Base-by-base conservation (phyloP, 225 moss, liverwort and hornwort species). In the Polytrichum formosum region DNA sequence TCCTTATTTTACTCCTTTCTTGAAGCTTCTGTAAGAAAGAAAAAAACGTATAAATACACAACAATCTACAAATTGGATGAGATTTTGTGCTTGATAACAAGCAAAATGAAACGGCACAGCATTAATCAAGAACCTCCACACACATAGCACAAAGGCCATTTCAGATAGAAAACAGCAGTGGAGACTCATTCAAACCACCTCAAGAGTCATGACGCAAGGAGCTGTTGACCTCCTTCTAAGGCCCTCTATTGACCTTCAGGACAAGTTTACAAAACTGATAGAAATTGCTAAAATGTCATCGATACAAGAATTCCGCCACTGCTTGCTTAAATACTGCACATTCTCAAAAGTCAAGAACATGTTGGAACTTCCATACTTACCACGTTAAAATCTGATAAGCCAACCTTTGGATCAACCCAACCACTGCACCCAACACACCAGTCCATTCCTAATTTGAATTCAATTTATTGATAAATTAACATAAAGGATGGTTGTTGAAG, bases 311-410 rank as follows among this genome's bases (percentile, higher is more conserved):
- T 61, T 61, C 61, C 8, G 6, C 7, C 61, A 61, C 22, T 61
- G 61, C 26, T 61, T 22, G 22, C 61, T 4, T 21, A 61, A 21
- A 61, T 61, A 61, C 1, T 61, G 8, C 20, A 61, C 7, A 61
- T 61, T 16, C 26, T 61, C 61, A 46, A 46, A 35, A 46, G 46
- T 46, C 46, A 46, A 13, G 4, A 46, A 16, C 4, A 46, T 13
- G 6, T 30, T 5, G 30, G 16, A 46, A 46, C 46, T 46, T 16
- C 16, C 27, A 20, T 68, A 76, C 84, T 53, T 86, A 98, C 98
- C 90, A 90, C 85, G 46, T 92, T 94, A 83, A 98, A 94, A 72
- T 88, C 90, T 64, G 94, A 88, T 70, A 98, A 74, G 69, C 92
- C 94, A 53, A 68, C 81, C 54, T 79, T 76, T 7, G 91, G 88